These are phyloP conservation scores for Datisca glomerata DNA, from an alignment of 306 rosid genomes.

Conservation along the genomic window DNA sequence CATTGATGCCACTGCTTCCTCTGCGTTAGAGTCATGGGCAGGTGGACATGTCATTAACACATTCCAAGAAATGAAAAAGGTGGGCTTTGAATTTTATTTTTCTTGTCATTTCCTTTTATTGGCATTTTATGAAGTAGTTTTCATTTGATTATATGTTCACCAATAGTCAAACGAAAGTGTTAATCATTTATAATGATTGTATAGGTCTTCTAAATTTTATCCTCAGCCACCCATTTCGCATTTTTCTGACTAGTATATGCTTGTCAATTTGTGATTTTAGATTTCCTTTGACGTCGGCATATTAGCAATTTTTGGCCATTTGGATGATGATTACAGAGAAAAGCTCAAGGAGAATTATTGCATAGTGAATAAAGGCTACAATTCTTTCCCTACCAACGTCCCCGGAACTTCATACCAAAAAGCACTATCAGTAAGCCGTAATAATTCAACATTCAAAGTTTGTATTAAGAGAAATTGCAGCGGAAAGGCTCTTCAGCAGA, in stretches of 20 bases:
- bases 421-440: slow-evolving; percentile 42
- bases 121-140: too few relatives aligned
- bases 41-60: slow-evolving; percentile 37
- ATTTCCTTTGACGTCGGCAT: slow-evolving; percentile 76
- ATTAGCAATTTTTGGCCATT: slow-evolving; percentile 48
- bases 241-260: too few relatives aligned
- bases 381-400: slow-evolving; percentile 55
- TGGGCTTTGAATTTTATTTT: slow-evolving; percentile 1
- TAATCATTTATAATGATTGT: too few relatives aligned
- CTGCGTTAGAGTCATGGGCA: slow-evolving; percentile 39
- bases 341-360: slow-evolving; percentile 55
- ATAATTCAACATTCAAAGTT: not conserved
- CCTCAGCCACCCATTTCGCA: too few relatives aligned
- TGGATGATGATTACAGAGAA: slow-evolving; percentile 43
- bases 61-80: slow-evolving; percentile 70
- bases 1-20: slow-evolving; percentile 38
- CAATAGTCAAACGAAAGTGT: too few relatives aligned
- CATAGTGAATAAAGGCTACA: slow-evolving; percentile 62
- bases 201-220: too few relatives aligned
- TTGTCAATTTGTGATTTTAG: slow-evolving; percentile 23
- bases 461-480: too few relatives aligned
- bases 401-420: slow-evolving; percentile 68
- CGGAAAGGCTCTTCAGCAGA: too few relatives aligned
- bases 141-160: too few relatives aligned
- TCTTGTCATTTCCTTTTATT: not conserved